phyloP scores from a whole-genome alignment of 2,329 filamentous ascomycete genomes.

The Sporothrix globosa region DNA sequence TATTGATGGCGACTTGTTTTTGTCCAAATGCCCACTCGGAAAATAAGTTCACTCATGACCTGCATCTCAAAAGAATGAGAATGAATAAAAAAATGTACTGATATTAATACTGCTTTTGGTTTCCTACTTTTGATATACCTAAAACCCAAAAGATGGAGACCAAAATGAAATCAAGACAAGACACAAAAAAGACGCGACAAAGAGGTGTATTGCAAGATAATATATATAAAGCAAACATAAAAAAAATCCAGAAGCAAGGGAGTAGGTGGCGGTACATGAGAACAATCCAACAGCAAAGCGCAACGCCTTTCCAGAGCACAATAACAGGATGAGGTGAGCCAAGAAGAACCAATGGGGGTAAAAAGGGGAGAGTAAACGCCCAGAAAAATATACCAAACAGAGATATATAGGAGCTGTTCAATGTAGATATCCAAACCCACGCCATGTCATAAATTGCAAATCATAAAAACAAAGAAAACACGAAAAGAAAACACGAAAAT shows the following conservation, averaged over 20 bases:
- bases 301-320: slow-evolving; percentile 8
- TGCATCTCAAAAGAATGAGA: too few relatives aligned
- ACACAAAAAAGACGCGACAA: not conserved
- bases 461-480: slow-evolving; percentile 3
- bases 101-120: not conserved
- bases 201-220: slow-evolving; percentile 13
- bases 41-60: too few relatives aligned
- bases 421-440: not conserved
- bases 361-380: not conserved
- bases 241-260: not conserved
- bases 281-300: not conserved
- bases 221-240: not conserved
- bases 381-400: not conserved
- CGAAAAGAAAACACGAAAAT: not conserved
- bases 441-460: slow-evolving; percentile 7
- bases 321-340: not conserved
- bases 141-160: too few relatives aligned
- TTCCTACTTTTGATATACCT: not conserved
- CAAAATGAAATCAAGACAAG: not conserved
- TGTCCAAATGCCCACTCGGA: too few relatives aligned
- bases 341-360: not conserved
- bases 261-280: not conserved
- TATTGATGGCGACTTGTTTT: too few relatives aligned
- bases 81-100: not conserved
- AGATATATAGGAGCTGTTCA: not conserved